A percentile compares a stretch with the other conserved stretches of the same genome.
Evolutionary conservation across 2,329 filamentous ascomycete species (phyloP).

Genomic region (Diaporthe longicolla): DNA sequence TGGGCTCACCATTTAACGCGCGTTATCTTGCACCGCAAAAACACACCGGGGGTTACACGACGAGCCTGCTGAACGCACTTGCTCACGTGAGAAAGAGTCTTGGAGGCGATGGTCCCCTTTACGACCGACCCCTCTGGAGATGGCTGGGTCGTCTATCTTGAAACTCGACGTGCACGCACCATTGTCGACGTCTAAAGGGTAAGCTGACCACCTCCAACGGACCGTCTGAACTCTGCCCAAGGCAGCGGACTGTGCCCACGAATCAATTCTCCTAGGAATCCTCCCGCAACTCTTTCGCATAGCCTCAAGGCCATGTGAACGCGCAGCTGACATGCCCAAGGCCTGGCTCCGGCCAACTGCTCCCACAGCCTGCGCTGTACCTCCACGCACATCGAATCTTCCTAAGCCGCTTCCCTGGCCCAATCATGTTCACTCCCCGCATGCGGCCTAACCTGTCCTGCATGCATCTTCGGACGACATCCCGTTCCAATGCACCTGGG

Average conservation of each 20-base stretch:
- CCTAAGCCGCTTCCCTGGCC: not conserved
- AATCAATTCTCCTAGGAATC: not conserved
- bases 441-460: conserved; percentile 9
- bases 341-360: not conserved
- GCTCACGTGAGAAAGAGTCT: conserved; percentile 2
- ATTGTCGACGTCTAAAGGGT: not conserved
- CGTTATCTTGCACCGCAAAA: not conserved
- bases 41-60: conserved; percentile 14
- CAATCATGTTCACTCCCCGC: not conserved
- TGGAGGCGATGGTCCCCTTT: too few relatives aligned
- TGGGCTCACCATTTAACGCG: not conserved
- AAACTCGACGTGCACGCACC: not conserved
- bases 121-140: conserved; percentile 1
- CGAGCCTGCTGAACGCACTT: not conserved
- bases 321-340: not conserved
- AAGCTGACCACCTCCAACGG: conserved; percentile 21
- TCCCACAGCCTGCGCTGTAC: not conserved
- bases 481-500: conserved; percentile 7
- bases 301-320: conserved; percentile 31
- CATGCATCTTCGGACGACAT: conserved; percentile 22
- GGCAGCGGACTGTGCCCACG: conserved; percentile 1
- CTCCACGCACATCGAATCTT: not conserved
- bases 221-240: conserved; percentile 12
- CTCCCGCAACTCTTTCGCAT: conserved; percentile 5
- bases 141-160: conserved; percentile 20